Conservation (phyloP, 1,139 yeast genomes). For the Sugiyamaella grinbergsii region DNA sequence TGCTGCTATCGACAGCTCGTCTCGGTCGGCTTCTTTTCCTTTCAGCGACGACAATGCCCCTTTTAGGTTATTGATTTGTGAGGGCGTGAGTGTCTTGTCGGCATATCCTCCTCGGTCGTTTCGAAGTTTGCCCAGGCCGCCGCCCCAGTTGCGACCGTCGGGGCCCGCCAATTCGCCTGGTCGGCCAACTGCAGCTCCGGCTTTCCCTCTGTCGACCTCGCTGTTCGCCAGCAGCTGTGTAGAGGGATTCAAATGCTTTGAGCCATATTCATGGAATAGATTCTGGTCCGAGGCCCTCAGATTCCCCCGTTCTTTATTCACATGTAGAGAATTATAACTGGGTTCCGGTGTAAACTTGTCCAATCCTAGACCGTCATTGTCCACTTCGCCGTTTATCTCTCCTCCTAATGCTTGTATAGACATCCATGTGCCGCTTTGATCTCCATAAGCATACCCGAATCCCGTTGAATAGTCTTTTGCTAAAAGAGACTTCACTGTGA, state of each 20-base stretch:
- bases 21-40: not conserved
- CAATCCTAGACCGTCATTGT: slow-evolving; percentile 5
- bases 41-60: slow-evolving; percentile 11
- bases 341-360: slow-evolving; percentile 10
- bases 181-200: not conserved
- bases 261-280: not conserved
- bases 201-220: not conserved
- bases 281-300: not conserved
- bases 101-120: no score
- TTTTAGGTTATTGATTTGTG: slow-evolving; percentile 4
- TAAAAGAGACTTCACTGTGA: slow-evolving; percentile 61
- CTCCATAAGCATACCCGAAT: slow-evolving; percentile 62
- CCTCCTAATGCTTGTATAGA: slow-evolving; percentile 70
- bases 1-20: slow-evolving; percentile 10
- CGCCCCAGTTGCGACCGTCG: no score
- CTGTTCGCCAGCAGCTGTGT: not conserved
- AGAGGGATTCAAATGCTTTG: slow-evolving; percentile 5
- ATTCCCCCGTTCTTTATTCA: not conserved
- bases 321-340: slow-evolving; percentile 16
- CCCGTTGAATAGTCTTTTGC: slow-evolving; percentile 86
- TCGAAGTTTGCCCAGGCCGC: no score
- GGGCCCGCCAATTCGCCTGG: no score
- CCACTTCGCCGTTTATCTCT: slow-evolving; percentile 40
- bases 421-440: slow-evolving; percentile 64
- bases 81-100: not conserved